These are phyloP conservation scores for Solanum chilense DNA, from an alignment of 257 asterid genomes.

Conservation along the genomic window DNA sequence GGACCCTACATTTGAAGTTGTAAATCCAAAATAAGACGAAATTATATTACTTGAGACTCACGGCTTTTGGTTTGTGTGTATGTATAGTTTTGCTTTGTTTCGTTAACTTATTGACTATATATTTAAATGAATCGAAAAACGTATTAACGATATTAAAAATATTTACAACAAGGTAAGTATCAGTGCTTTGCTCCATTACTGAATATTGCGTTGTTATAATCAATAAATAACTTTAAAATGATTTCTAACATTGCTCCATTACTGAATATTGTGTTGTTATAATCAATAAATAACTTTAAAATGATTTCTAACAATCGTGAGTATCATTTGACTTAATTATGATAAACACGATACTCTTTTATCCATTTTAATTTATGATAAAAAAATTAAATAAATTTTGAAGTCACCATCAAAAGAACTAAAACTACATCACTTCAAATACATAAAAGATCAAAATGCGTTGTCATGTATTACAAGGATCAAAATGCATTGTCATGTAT, in stretches of 20 bases:
- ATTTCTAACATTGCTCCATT: no score
- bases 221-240: no score
- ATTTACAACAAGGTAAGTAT: no score
- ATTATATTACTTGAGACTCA: background rate
- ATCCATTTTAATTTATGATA: background rate
- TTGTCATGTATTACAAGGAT: background rate
- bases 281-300: no score
- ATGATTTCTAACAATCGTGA: no score
- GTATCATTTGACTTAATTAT: background rate
- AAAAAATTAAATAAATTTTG: background rate
- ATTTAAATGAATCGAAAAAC: no score
- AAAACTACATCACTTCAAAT: background rate
- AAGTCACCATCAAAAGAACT: background rate
- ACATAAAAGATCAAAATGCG: background rate
- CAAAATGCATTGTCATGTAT: background rate
- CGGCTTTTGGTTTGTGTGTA: background rate
- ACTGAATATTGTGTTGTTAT: accelerated
- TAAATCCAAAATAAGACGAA: background rate
- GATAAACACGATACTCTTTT: background rate
- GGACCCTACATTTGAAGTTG: background rate
- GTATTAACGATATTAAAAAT: no score
- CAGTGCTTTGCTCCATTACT: no score
- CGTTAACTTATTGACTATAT: background rate
- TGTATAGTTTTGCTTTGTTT: background rate
- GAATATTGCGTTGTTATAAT: accelerated